phyloP scores from a whole-genome alignment of 805 yeast species.

The Cyberlindnera suaveolens region DNA sequence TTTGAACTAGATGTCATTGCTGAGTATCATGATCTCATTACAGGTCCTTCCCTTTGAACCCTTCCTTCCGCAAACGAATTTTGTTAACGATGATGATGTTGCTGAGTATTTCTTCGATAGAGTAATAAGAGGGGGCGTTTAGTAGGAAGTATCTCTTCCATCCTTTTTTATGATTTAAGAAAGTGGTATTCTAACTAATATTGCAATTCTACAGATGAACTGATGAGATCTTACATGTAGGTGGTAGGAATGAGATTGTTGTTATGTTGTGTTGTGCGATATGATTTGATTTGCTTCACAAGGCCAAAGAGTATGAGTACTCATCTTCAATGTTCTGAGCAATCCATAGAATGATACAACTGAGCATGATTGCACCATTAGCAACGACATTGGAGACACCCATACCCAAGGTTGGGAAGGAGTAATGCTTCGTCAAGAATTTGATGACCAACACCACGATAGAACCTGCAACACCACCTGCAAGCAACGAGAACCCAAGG shows the following conservation, averaged over 20 bases:
- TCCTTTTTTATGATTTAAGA: too few species aligned
- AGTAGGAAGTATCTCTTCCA: too few species aligned
- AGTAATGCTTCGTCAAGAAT: slow-evolving; percentile 70
- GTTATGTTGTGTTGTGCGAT: neutral
- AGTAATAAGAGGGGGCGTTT: too few species aligned
- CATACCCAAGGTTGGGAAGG: slow-evolving; percentile 90
- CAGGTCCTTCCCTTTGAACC: neutral
- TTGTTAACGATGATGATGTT: too few species aligned
- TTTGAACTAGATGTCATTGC: slow-evolving; percentile 52
- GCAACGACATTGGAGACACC: slow-evolving; percentile 84
- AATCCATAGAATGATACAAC: slow-evolving; percentile 87
- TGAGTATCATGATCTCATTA: slow-evolving; percentile 20
- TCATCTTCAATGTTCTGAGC: slow-evolving; percentile 96
- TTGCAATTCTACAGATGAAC: too few species aligned
- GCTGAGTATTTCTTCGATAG: too few species aligned
- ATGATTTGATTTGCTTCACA: slow-evolving; percentile 30
- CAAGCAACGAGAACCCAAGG: slow-evolving; percentile 85
- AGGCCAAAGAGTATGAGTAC: slow-evolving; percentile 83
- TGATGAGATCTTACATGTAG: neutral
- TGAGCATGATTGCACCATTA: slow-evolving; percentile 73
- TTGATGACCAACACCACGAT: slow-evolving; percentile 83
- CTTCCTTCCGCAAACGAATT: too few species aligned
- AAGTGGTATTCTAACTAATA: too few species aligned
- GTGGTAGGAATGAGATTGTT: neutral
- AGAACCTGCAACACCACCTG: slow-evolving; percentile 92